Evolutionary conservation across 2,329 filamentous ascomycete species (phyloP).

Genomic region (Aureobasidium leucospermi): DNA sequence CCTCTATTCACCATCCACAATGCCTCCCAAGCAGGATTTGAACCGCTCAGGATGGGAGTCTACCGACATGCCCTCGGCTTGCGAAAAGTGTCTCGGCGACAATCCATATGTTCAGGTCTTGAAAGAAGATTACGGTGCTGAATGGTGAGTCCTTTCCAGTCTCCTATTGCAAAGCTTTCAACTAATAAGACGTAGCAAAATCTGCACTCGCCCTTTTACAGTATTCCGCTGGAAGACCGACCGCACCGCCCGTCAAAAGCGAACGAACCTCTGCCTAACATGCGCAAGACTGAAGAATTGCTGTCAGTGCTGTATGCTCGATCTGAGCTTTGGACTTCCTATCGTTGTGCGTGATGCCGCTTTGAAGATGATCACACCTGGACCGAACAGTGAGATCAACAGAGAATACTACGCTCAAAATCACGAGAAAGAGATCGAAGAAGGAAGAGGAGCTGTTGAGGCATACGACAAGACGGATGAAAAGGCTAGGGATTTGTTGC

Average conservation of each 20-base stretch:
- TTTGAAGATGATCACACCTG: conserved; percentile 93
- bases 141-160: conserved; percentile 29
- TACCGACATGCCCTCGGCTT: conserved; percentile 81
- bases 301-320: conserved; percentile 98
- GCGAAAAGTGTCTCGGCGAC: conserved; percentile 87
- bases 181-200: conserved; percentile 33
- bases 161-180: too few relatives aligned
- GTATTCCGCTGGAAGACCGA: conserved; percentile 93
- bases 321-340: conserved; percentile 89
- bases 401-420: conserved; percentile 97
- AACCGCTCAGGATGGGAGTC: conserved; percentile 96
- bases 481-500: conserved; percentile 82
- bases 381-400: conserved; percentile 87
- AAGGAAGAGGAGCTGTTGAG: conserved; percentile 71
- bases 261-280: conserved; percentile 91
- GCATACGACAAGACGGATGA: conserved; percentile 97
- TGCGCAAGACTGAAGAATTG: conserved; percentile 97
- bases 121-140: conserved; percentile 84
- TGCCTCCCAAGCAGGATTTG: conserved; percentile 87
- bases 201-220: conserved; percentile 90
- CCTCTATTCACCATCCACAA: conserved; percentile 28
- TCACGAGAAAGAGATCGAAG: conserved; percentile 90
- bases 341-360: conserved; percentile 94
- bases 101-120: conserved; percentile 99
- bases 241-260: conserved; percentile 82